Percentiles rank a stretch among this genome's conserved stretches.
These are phyloP conservation scores for Stephanodiscus triporus DNA, from an alignment of 108 stramenopile genomes.

Conservation along the genomic window DNA sequence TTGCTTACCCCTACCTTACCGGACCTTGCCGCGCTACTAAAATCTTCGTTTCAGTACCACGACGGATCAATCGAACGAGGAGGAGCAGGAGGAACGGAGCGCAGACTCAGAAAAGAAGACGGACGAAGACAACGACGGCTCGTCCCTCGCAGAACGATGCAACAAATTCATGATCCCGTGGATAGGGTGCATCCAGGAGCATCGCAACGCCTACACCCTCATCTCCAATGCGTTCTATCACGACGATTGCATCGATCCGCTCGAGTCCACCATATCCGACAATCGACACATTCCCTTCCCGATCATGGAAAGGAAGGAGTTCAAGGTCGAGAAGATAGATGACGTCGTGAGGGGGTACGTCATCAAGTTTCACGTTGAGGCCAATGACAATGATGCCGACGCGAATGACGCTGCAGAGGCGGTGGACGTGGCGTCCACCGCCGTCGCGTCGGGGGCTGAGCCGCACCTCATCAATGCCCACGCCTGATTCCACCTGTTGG, in stretches of 20 bases:
- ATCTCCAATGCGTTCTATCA: conserved; percentile 64
- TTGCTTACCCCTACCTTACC: too few species aligned
- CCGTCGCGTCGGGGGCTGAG: too few species aligned
- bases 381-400: too few species aligned
- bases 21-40: too few species aligned
- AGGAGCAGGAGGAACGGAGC: conserved; percentile 23
- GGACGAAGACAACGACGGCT: conserved; percentile 24
- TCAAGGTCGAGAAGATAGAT: not conserved
- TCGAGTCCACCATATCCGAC: conserved; percentile 42
- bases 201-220: conserved; percentile 70
- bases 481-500: too few species aligned
- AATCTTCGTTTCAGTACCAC: too few species aligned
- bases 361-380: conserved; percentile 34
- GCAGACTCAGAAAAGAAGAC: conserved; percentile 14
- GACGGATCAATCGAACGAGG: too few species aligned
- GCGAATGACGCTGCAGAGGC: too few species aligned
- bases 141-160: conserved; percentile 54
- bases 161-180: conserved; percentile 78
- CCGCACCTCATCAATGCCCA: too few species aligned
- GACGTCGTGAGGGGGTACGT: conserved; percentile 7
- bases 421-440: too few species aligned
- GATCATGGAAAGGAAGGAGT: not conserved
- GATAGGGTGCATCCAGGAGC: conserved; percentile 66
- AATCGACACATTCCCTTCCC: conserved; percentile 5
- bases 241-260: conserved; percentile 55